Evolutionary conservation across 345 rosid species (phyloP).

Genomic region (Brassica carinata): DNA sequence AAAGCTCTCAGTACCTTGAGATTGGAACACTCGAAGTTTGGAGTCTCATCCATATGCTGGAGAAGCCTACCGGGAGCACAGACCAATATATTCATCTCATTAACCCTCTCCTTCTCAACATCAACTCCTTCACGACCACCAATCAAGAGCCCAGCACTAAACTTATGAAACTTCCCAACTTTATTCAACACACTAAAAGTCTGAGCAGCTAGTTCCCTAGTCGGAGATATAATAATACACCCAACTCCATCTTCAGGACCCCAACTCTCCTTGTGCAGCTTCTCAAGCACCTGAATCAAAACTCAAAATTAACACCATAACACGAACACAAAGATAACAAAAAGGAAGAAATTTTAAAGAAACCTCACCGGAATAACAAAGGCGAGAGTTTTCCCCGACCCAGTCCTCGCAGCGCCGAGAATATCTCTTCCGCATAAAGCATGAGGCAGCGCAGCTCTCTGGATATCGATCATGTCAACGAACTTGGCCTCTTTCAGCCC

Average conservation of each 20-base stretch:
- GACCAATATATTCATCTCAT: constrained; percentile 76
- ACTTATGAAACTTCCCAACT: constrained; percentile 78
- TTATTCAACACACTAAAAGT: constrained; percentile 72
- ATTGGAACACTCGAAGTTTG: constrained; percentile 87
- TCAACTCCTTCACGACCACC: constrained; percentile 92
- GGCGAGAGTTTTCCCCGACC: constrained; percentile 93
- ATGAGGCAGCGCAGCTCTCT: constrained; percentile 86
- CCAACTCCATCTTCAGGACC: constrained; percentile 92
- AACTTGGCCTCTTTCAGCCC: constrained; percentile 63
- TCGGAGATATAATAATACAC: constrained; percentile 86
- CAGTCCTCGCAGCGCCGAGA: constrained; percentile 94
- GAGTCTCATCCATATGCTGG: constrained; percentile 98
- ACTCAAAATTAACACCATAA: background rate
- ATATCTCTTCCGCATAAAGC: constrained; percentile 84
- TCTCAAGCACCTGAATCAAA: constrained; percentile 67
- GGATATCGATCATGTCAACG: constrained; percentile 76
- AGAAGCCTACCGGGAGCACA: constrained; percentile 97
- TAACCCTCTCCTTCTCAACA: constrained; percentile 74
- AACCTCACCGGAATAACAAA: constrained; percentile 87
- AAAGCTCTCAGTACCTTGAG: constrained; percentile 61
- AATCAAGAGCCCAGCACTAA: constrained; percentile 85
- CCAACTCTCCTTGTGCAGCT: constrained; percentile 82
- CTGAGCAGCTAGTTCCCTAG: constrained; percentile 86
- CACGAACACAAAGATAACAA: background rate
- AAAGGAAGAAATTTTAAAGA: background rate